Evolutionary conservation across 192 early-diverging fungal genomes (phyloP), one percentile per base, ranked within the genome.

Genomic region (Mycoemilia scoparia): DNA sequence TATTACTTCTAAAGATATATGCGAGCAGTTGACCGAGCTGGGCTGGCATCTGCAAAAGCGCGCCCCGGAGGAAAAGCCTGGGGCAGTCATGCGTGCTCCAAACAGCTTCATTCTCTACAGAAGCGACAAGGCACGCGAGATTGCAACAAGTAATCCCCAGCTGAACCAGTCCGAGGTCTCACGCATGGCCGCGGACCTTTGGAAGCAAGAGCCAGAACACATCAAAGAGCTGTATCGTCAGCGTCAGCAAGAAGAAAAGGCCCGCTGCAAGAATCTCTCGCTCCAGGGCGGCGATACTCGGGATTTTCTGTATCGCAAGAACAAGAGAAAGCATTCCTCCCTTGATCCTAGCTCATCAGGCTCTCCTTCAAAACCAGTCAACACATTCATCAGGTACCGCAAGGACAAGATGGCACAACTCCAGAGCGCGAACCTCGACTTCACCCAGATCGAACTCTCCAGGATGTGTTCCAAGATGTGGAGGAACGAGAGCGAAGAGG

Each of bases 371-470:
- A n/a, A 60, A 42, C 66, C 66, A 4, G 54, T 54, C 40, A 68
- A 68, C 54, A 60, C 61, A 16, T 68, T 68, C 27, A 64, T 68
- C 43, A 47, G 58, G 29, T 68, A 68, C 51, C 66, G 66, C 48
- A 56, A 51, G 7, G 66, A 64, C 41, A 60, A 54, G 56, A 52
- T 59, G 35, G 57, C 53, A 51, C 53, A 53, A 46, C 46, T 68
- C 33, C 37, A 48, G 21, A 38, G 41, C 21, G 57, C 59, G 44
- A 59, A 60, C 43, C 57, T 57, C 28, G 32, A 54, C 12, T 56
- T 68, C 41, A 64, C 56, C 47, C 57, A 68, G 29, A 64, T 57
- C 31, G 57, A 60, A 29, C 54, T 68, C 27, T 70, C 67, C 19
- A 63, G 63, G 28, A 62, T 51, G 6, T 54, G 58, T 34, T 55